Conservation (phyloP, 2,329 filamentous ascomycete species). For the Neoascochyta sp. region DNA sequence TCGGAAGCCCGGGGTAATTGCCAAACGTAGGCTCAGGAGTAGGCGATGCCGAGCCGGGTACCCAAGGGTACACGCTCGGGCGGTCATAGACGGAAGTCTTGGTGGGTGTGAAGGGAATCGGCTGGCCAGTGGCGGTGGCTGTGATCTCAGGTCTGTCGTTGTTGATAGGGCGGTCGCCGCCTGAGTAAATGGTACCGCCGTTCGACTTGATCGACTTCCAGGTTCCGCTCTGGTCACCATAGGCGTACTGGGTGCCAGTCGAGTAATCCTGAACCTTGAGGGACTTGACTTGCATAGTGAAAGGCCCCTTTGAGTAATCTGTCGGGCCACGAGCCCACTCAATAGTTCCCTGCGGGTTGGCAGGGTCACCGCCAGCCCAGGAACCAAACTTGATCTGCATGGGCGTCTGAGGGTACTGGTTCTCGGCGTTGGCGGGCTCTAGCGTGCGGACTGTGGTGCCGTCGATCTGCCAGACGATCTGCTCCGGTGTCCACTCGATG, state of each 20-base stretch:
- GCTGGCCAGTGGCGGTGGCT: constrained; percentile 58
- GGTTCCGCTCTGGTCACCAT: constrained; percentile 70
- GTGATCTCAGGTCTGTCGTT: constrained; percentile 60
- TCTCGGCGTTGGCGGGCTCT: constrained; percentile 62
- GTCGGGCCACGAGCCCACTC: constrained; percentile 84
- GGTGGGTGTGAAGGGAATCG: constrained; percentile 65
- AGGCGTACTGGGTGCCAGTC: constrained; percentile 79
- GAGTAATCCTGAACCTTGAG: constrained; percentile 86
- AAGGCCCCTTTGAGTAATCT: constrained; percentile 79
- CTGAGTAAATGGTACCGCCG: constrained; percentile 70
- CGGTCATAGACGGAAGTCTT: constrained; percentile 51
- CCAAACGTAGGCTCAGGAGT: constrained; percentile 46
- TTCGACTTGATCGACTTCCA: constrained; percentile 79
- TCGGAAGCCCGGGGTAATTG: constrained; percentile 61
- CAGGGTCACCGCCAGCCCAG: constrained; percentile 86
- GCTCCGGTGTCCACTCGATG: constrained; percentile 82
- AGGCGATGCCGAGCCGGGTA: constrained; percentile 52
- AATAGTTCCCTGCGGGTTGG: constrained; percentile 77
- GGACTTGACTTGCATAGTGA: constrained; percentile 76
- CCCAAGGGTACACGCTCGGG: constrained; percentile 57
- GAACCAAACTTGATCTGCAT: constrained; percentile 91
- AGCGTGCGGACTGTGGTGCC: constrained; percentile 74
- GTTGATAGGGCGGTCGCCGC: constrained; percentile 52
- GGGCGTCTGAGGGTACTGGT: constrained; percentile 89
- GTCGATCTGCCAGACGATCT: constrained; percentile 84